Base-by-base conservation (phyloP, 345 rosid species). In the Schrenkiella parvula region DNA sequence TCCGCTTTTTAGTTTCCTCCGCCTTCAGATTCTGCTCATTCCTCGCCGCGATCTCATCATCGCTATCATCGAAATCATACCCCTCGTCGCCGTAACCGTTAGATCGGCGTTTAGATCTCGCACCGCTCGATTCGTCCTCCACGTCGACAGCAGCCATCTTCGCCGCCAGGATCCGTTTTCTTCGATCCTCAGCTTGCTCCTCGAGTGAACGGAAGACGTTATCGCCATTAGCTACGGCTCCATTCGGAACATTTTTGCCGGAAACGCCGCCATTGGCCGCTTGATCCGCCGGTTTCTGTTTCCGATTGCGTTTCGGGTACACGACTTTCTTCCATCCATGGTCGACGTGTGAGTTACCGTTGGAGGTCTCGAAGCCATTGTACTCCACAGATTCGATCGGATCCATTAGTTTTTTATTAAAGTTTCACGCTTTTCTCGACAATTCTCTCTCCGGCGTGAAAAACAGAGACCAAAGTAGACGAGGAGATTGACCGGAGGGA, bases 251-350 rank as follows among this genome's bases (percentile, higher is more conserved):
- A 3, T 6, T 5, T 39, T 70, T 72, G 44, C 54, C 63, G 48
- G 64, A 48, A 50, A 46, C 42, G 11, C 41, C 79, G n/a, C 70
- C 74, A 62, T 76, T 80, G 3, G 67, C 80, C 5, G 70, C 58
- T 12, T 84, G 77, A 63, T 81, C 84, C 32, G 73, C 39, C 3
- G 86, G 80, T 57, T 84, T 84, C 43, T 70, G 78, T 77, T 79
- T 86, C 38, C 84, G 78, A 23, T 86, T 84, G 23, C 86, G 86
- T 79, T 89, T 89, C 6, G 80, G 58, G 81, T 89, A 87, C 38
- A 83, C 81, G 9, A 89, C 96, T 75, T 86, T 86, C 51, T 86
- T 82, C 92, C 96, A 89, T 23, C 92, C 92, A 51, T 89, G 86
- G 77, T 89, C 92, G 70, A 12, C 34, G 62, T 71, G 72, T 69